These are phyloP conservation scores for Acacia pycnantha DNA, from an alignment of 331 rosid genomes.

Conservation along the genomic window DNA sequence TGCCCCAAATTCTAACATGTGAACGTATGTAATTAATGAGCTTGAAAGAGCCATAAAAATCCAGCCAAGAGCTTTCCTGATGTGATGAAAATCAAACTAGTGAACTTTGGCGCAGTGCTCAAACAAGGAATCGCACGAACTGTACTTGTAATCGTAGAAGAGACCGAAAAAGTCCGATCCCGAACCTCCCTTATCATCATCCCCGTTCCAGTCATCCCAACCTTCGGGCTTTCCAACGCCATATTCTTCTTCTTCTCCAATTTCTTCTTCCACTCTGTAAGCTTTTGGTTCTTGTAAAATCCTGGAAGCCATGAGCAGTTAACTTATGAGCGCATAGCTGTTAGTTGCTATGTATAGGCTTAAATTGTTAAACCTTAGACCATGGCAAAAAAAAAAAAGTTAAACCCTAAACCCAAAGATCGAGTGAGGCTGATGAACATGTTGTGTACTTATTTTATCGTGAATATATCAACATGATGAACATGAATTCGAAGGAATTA, in stretches of 20 bases:
- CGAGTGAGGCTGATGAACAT: too few relatives aligned
- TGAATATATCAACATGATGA: too few relatives aligned
- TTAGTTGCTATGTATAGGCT: background rate
- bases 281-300: background rate
- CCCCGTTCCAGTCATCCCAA: constrained; percentile 66
- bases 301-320: constrained; percentile 32
- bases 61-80: constrained; percentile 45
- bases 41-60: constrained; percentile 79
- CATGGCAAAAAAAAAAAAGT: too few relatives aligned
- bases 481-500: too few relatives aligned
- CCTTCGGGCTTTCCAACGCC: constrained; percentile 32
- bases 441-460: too few relatives aligned
- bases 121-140: constrained; percentile 45
- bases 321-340: background rate
- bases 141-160: constrained; percentile 63
- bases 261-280: constrained; percentile 11
- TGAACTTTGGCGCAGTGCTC: constrained; percentile 65
- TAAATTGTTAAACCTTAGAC: constrained; percentile 30
- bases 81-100: constrained; percentile 56
- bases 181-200: constrained; percentile 39
- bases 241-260: constrained; percentile 29
- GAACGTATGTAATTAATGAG: constrained; percentile 78
- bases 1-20: constrained; percentile 38
- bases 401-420: too few relatives aligned
- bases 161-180: constrained; percentile 51